Evolutionary conservation across 768 basidiomycete genomes (phyloP), one percentile per base, ranked within the genome.

Genomic region (Boletus fagicola): DNA sequence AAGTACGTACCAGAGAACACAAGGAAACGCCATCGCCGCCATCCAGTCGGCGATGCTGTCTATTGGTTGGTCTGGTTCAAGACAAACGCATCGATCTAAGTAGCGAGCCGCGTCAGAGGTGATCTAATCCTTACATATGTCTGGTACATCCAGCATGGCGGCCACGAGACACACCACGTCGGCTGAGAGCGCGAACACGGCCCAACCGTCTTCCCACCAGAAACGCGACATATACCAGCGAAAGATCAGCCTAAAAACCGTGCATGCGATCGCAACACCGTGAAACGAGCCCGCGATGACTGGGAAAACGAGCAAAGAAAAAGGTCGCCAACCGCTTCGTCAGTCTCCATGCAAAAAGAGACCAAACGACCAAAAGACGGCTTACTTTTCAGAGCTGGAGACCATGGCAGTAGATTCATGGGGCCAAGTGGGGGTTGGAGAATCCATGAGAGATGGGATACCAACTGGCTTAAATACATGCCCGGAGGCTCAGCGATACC

Each of bases 121-220:
- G 31, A 31, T 20, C 16, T 15, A 11, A 4, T 10, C 6, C 62
- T 55, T 47, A 63, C 65, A 33, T 47, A 28, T 36, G 18, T n/a
- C 2, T 9, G 49, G 44, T n/a, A 3, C 13, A 3, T 60, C 22
- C 7, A 72, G 13, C 54, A 38, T 57, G 6, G 55, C 47, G 3
- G 56, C 43, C 11, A 48, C 50, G 2, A 71, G 47, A 50, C 60
- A 60, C 24, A 56, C 0, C 3, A 62, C 26, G 6, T 71, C 70
- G 18, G 44, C 44, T 11, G 10, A 31, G 16, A 72, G 59, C 10
- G 68, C 72, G 1, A 68, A 36, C 18, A 51, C 46, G 3, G 64
- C 68, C 62, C 60, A 68, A 6, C 45, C 57, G 35, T 72, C 72
- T 40, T 73, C 70, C 72, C 70, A 72, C 66, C 72, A 68, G 20